These are phyloP conservation scores for Allomyces macrogynus DNA, from an alignment of 192 early-diverging fungal genomes.

Conservation along the genomic window DNA sequence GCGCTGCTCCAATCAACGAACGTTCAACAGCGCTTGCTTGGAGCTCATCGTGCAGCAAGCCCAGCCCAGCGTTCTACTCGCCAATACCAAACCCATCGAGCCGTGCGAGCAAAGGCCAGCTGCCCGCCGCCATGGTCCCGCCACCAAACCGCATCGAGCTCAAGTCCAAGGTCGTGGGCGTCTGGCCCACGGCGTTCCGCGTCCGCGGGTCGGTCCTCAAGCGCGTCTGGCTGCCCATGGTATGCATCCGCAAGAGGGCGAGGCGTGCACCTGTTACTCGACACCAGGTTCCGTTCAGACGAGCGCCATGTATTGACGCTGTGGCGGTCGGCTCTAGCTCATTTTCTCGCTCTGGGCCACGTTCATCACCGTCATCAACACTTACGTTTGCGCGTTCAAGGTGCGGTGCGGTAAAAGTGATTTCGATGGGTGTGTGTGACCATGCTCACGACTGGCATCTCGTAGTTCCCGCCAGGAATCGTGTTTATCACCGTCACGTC, in stretches of 20 bases:
- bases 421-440: no score
- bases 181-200: constrained; percentile 5
- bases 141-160: no score
- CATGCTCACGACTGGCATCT: no score
- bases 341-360: constrained; percentile 13
- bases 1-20: no score
- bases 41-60: no score
- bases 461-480: background rate
- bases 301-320: constrained; percentile 15
- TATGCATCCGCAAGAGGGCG: constrained; percentile 12
- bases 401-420: no score
- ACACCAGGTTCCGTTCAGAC: background rate
- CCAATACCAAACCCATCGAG: no score
- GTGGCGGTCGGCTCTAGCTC: constrained; percentile 10
- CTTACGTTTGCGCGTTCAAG: background rate
- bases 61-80: no score
- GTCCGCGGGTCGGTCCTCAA: constrained; percentile 23
- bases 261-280: constrained; percentile 1
- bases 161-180: no score
- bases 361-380: constrained; percentile 4
- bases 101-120: no score
- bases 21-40: no score
- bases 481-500: constrained; percentile 16
- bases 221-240: constrained; percentile 13
- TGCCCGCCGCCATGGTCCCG: no score